Conservation (phyloP, 1,139 yeast species). For the Pichia sp. region DNA sequence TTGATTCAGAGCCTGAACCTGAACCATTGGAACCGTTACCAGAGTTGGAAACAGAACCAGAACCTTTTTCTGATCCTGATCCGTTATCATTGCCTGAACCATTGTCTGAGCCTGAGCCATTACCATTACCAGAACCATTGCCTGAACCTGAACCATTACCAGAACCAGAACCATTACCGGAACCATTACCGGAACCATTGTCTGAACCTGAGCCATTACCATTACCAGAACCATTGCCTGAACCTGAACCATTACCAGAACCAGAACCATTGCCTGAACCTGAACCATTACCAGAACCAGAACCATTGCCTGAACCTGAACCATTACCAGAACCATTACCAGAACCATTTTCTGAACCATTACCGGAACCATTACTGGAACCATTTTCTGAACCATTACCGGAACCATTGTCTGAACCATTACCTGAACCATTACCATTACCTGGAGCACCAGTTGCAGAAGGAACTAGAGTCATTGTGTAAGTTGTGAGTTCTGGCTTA, state of each 20-base stretch:
- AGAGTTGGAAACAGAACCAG: too few relatives aligned
- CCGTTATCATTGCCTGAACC: not conserved
- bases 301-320: not conserved
- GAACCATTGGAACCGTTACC: not conserved
- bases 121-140: not conserved
- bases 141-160: too few relatives aligned
- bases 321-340: not conserved
- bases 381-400: not conserved
- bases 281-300: not conserved
- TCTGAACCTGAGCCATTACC: too few relatives aligned
- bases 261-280: not conserved
- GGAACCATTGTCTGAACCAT: too few relatives aligned
- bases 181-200: too few relatives aligned
- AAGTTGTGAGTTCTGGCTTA: not conserved
- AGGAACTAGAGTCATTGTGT: not conserved
- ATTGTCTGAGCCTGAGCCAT: too few relatives aligned
- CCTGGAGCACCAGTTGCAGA: not conserved
- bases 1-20: not conserved
- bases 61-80: too few relatives aligned
- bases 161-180: not conserved
- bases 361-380: not conserved
- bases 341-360: too few relatives aligned
- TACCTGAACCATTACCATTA: not conserved
- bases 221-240: too few relatives aligned
- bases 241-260: not conserved